Conservation (phyloP, 73 alveolate genomes). For the Tetrahymena thermophila region DNA sequence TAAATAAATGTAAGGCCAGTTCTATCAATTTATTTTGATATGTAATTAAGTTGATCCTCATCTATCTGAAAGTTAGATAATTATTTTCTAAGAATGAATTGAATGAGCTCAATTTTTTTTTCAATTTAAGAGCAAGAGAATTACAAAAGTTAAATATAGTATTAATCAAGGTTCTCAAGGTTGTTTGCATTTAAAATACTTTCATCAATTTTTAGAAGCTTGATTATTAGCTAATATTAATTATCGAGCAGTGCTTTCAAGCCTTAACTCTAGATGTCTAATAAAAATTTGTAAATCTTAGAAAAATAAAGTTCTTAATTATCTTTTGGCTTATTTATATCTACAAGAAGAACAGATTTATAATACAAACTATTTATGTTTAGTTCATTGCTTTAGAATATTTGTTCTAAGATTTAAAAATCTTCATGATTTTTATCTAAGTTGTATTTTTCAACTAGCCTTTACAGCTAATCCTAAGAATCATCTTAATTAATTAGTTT, state of each 20-base stretch:
- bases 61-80: neutral
- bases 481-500: neutral
- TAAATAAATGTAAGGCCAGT: neutral
- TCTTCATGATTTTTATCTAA: too few relatives aligned
- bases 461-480: neutral
- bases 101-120: neutral
- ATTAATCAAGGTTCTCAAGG: neutral
- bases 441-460: neutral
- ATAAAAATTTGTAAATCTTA: too few relatives aligned
- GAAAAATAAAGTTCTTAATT: too few relatives aligned
- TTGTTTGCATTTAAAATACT: neutral
- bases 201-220: too few relatives aligned
- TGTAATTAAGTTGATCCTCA: neutral
- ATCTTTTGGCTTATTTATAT: neutral
- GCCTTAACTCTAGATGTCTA: neutral
- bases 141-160: neutral
- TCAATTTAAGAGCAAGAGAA: neutral
- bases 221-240: too few relatives aligned
- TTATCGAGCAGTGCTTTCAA: too few relatives aligned
- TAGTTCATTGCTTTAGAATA: too few relatives aligned
- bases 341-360: neutral
- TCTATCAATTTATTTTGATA: neutral
- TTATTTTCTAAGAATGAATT: too few relatives aligned
- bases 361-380: neutral
- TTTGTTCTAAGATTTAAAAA: neutral